These are phyloP conservation scores for Barnettozyma sucrosica DNA, from an alignment of 805 yeast genomes.

Conservation along the genomic window DNA sequence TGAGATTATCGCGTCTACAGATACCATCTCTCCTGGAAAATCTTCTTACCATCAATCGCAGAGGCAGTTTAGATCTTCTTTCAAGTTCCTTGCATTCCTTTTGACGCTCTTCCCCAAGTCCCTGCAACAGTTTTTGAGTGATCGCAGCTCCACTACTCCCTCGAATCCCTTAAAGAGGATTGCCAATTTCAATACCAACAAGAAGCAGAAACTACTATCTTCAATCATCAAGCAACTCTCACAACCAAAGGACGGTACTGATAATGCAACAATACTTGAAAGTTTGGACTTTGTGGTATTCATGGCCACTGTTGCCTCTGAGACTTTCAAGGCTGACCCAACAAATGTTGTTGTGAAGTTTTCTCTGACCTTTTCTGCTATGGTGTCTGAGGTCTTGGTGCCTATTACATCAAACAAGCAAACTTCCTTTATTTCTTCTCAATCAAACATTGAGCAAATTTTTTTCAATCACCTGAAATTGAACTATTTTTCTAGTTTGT, in stretches of 20 bases:
- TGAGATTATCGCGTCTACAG: conserved; percentile 26
- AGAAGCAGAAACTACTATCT: conserved; percentile 19
- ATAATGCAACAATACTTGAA: conserved; percentile 22
- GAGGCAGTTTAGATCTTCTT: conserved; percentile 26
- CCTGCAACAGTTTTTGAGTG: conserved; percentile 23
- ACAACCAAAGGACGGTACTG: conserved; percentile 18
- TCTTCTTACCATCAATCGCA: conserved; percentile 8
- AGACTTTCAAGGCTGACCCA: conserved; percentile 23
- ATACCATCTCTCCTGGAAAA: conserved; percentile 10
- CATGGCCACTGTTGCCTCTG: conserved; percentile 30
- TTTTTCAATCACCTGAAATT: conserved; percentile 26
- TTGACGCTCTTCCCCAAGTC: conserved; percentile 30
- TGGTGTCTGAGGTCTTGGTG: conserved; percentile 20
- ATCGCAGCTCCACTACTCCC: background rate
- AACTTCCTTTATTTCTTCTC: conserved; percentile 14
- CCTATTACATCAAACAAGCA: conserved; percentile 17
- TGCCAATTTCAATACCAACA: conserved; percentile 18
- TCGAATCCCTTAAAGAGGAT: conserved; percentile 20
- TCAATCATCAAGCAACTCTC: conserved; percentile 18
- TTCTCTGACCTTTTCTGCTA: conserved; percentile 17
- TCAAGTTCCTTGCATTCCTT: conserved; percentile 30
- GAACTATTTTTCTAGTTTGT: conserved; percentile 25
- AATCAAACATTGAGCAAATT: conserved; percentile 16
- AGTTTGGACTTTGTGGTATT: conserved; percentile 28
- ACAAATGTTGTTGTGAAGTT: conserved; percentile 27